phyloP scores from a whole-genome alignment of 2,329 filamentous ascomycete species.

The Pezicula carpinea region DNA sequence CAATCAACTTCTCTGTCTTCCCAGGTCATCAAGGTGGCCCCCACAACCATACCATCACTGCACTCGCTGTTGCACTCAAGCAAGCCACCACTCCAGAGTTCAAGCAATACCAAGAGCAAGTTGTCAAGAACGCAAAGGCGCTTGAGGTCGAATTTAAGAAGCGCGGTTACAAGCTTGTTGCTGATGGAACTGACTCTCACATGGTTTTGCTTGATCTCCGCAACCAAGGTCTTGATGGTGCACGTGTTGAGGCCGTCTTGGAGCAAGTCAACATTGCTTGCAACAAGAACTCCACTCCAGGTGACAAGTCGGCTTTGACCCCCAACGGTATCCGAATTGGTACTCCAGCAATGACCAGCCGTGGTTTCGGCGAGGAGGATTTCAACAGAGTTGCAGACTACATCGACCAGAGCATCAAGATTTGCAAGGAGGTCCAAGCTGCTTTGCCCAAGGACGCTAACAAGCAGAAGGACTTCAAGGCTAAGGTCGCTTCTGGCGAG shows the following conservation, averaged over 20 bases:
- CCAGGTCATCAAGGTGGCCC: slow-evolving; percentile 97
- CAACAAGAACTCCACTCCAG: slow-evolving; percentile 99
- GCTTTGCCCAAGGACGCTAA: slow-evolving; percentile 92
- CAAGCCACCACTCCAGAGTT: slow-evolving; percentile 90
- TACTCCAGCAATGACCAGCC: slow-evolving; percentile 93
- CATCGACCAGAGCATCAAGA: slow-evolving; percentile 84
- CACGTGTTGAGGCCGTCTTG: slow-evolving; percentile 90
- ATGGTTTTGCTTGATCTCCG: slow-evolving; percentile 95
- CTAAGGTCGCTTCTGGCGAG: slow-evolving; percentile 75
- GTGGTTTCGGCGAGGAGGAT: slow-evolving; percentile 88
- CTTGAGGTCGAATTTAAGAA: slow-evolving; percentile 80
- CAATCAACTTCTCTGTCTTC: slow-evolving; percentile 99
- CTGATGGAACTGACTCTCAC: slow-evolving; percentile 95
- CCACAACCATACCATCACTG: slow-evolving; percentile 99
- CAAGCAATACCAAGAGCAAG: slow-evolving; percentile 88
- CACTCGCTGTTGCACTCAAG: slow-evolving; percentile 88
- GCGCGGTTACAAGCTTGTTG: slow-evolving; percentile 90
- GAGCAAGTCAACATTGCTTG: slow-evolving; percentile 98
- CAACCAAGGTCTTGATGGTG: slow-evolving; percentile 80
- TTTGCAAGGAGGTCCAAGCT: slow-evolving; percentile 83
- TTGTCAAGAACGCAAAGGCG: slow-evolving; percentile 89
- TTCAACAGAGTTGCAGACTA: slow-evolving; percentile 87
- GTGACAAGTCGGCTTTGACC: slow-evolving; percentile 94
- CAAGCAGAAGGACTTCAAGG: slow-evolving; percentile 99
- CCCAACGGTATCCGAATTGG: slow-evolving; percentile 94